Evolutionary conservation across 2,329 filamentous ascomycete species (phyloP), one percentile per base, ranked within the genome.

Genomic region (Phialophora macrospora): DNA sequence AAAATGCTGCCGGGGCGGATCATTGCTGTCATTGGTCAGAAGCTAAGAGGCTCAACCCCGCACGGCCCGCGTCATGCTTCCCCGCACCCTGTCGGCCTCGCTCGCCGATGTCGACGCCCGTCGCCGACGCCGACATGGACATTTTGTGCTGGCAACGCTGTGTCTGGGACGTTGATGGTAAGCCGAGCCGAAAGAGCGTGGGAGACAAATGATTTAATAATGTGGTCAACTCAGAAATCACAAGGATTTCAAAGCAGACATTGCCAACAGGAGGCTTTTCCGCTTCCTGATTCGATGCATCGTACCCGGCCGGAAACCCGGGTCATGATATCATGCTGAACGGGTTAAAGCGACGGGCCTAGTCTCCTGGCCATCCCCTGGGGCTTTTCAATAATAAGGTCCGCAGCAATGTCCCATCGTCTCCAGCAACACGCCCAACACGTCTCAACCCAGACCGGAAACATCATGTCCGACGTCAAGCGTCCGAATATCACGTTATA

Each of bases 401-500:
- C 38, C 6, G 38, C n/a, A n/a, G 38, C 38, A 1, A 51, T 51
- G 48, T 51, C 48, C 20, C 48, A 60, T 61, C 66, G 67, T 46
- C 55, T 71, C 24, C 46, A 49, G n/a, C 69, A 71, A 64, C 55
- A 67, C 59, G 60, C 58, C 30, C 49, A 59, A 22, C 67, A 70
- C 28, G 20, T 69, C 8, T 30, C 20, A 11, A 51, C 20, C 24
- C 57, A 34, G n/a, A 30, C 26, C 12, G 17, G n/a, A 55, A 28
- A 14, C 49, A 65, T 11, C 14, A 70, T 69, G 67, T 51, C 70
- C 9, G 28, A 44, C 26, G 9, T 54, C 17, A 57, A 65, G 28
- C 55, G 55, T 14, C 66, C 70, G 11, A 49, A 68, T n/a, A 92
- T 96, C 73, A 90, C 88, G 51, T 86, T 96, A 32, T 96, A 95